A percentile compares a stretch with the other conserved stretches of the same genome.
These are phyloP conservation scores for Fistulinella cinereoalba DNA, from an alignment of 1,284 basidiomycete genomes.

Conservation along the genomic window DNA sequence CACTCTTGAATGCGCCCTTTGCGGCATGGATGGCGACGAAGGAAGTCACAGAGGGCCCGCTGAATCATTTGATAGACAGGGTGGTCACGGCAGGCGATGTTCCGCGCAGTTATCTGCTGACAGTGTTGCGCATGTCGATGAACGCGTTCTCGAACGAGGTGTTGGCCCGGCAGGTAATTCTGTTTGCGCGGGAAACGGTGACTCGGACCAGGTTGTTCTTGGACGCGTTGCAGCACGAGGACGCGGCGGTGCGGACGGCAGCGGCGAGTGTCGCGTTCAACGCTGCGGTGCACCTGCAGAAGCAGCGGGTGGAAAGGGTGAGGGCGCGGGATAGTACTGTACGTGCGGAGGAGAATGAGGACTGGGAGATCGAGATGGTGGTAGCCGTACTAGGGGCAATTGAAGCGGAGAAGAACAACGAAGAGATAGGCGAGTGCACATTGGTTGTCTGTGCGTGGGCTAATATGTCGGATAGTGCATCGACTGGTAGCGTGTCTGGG, in stretches of 20 bases:
- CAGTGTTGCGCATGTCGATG: slow-evolving; percentile 68
- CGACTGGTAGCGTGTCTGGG: slow-evolving; percentile 75
- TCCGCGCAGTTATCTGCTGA: slow-evolving; percentile 61
- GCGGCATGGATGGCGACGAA: slow-evolving; percentile 48
- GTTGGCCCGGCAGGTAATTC: slow-evolving; percentile 53
- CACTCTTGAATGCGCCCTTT: slow-evolving; percentile 61
- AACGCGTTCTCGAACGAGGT: slow-evolving; percentile 63
- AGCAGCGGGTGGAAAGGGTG: slow-evolving; percentile 46
- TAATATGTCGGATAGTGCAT: slow-evolving; percentile 53
- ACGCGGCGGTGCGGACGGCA: slow-evolving; percentile 68
- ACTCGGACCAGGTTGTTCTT: slow-evolving; percentile 57
- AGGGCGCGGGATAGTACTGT: slow-evolving; percentile 36
- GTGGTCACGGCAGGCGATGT: slow-evolving; percentile 35
- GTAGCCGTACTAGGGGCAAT: slow-evolving; percentile 78
- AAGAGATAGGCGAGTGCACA: slow-evolving; percentile 77
- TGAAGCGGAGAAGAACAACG: slow-evolving; percentile 62
- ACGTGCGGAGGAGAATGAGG: slow-evolving; percentile 53
- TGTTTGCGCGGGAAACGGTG: slow-evolving; percentile 36
- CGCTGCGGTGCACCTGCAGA: slow-evolving; percentile 63
- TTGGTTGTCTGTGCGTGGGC: neutral
- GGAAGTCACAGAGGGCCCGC: slow-evolving; percentile 35
- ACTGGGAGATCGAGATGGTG: slow-evolving; percentile 82
- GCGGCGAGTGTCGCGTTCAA: slow-evolving; percentile 84
- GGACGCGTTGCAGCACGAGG: slow-evolving; percentile 64
- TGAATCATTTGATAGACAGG: slow-evolving; percentile 46